Base-by-base conservation (phyloP, 768 basidiomycete species). In the Suillus bovinus region DNA sequence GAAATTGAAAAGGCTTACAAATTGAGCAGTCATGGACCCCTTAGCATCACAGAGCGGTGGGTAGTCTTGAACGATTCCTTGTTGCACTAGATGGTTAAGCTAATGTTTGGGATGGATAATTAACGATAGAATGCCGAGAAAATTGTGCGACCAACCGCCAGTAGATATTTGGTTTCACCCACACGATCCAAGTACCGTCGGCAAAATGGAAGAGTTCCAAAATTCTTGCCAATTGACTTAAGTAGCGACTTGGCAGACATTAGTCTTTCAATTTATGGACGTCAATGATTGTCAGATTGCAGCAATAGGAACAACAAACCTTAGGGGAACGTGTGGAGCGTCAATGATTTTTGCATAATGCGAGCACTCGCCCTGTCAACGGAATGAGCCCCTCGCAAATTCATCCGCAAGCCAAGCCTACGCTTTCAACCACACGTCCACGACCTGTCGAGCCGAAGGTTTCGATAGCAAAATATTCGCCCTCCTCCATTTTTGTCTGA, bases 381-480 rank as follows among this genome's bases (percentile, higher is more conserved):
- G 7, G 52, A 56, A 33, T 47, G 56, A 59, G 24, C 53, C 61
- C 59, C 52, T 2, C 13, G 53, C 39, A 24, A 61, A 20, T 34
- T 22, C 24, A 38, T 24, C 39, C 36, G 34, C 34, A 52, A 65
- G 22, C 6, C 4, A 34, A 47, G 71, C 79, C 68, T 67, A 93
- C 93, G 64, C 82, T 83, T 70, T 99, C 96, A 17, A 93, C 82
- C 24, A 97, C 93, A 29, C 86, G 82, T 9, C 96, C 97, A 46
- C 90, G 82, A 17, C 97, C 96, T 0, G 96, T 99, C n/a, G 91
- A 93, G 13, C 97, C 97, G 74, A 99, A 99, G 2, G 97, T 99
- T 76, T 99, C 97, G 61, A 99, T 96, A 10, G 97, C 97, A 73
- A 93, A 99, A 72, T 99, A 98, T 70, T 99, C 97, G 44, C 96